phyloP scores from a whole-genome alignment of 2,329 filamentous ascomycete genomes.

The Colletotrichum sidae region DNA sequence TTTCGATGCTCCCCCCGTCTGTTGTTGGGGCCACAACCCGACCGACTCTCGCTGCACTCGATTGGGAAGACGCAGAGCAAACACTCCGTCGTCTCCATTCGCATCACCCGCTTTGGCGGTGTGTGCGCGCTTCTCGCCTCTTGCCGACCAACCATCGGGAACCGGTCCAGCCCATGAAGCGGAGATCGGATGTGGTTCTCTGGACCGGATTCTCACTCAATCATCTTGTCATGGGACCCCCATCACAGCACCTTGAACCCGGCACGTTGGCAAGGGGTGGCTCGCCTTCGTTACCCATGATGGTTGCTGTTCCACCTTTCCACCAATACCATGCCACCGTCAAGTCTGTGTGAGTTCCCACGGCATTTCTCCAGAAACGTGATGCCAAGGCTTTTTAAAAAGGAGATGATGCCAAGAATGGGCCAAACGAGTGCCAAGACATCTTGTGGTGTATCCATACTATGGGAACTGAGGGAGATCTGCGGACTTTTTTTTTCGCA shows the following conservation, averaged over 20 bases:
- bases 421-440: constrained; percentile 16
- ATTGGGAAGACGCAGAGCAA: too few species aligned
- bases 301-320: constrained; percentile 1
- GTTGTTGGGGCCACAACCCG: too few species aligned
- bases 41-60: too few species aligned
- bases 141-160: constrained; percentile 1
- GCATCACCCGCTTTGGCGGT: constrained; percentile 19
- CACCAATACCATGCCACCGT: constrained; percentile 24
- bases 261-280: constrained; percentile 15
- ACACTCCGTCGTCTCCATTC: not conserved
- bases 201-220: not conserved
- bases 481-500: constrained; percentile 8
- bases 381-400: constrained; percentile 23
- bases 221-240: not conserved
- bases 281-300: not conserved
- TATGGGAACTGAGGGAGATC: constrained; percentile 1
- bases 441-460: not conserved
- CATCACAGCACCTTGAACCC: constrained; percentile 6
- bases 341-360: not conserved
- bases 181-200: constrained; percentile 3
- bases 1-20: too few species aligned
- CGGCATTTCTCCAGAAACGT: constrained; percentile 18
- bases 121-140: constrained; percentile 7
- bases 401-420: constrained; percentile 31
- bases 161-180: constrained; percentile 8